phyloP scores from a whole-genome alignment of 75 land plant species.

The Pseudotsuga menziesii region DNA sequence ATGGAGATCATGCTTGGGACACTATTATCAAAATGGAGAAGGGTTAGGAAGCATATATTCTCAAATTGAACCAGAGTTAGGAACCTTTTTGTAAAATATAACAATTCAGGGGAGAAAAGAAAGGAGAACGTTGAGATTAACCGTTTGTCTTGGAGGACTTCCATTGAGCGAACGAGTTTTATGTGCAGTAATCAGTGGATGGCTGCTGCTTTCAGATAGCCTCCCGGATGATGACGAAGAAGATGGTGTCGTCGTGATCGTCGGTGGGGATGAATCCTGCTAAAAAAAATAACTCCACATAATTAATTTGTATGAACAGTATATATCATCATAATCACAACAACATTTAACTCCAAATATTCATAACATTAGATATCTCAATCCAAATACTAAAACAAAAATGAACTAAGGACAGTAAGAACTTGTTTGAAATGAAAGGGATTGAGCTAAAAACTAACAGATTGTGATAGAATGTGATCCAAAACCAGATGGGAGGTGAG shows the following conservation, averaged over 20 bases:
- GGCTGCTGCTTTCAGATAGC: constrained; percentile 83
- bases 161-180: constrained; percentile 30
- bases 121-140: too few species aligned
- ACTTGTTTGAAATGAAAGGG: not conserved
- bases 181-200: constrained; percentile 35
- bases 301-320: not conserved
- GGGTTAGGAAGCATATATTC: too few species aligned
- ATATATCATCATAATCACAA: not conserved
- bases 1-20: too few species aligned
- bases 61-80: too few species aligned
- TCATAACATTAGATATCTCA: not conserved
- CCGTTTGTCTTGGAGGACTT: constrained; percentile 40
- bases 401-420: not conserved
- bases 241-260: not conserved
- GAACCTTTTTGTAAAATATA: too few species aligned
- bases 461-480: constrained; percentile 82
- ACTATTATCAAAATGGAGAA: too few species aligned
- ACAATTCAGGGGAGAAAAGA: too few species aligned
- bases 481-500: constrained; percentile 84
- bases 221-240: constrained; percentile 73
- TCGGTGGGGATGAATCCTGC: not conserved
- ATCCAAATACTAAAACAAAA: not conserved
- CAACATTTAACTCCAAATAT: not conserved
- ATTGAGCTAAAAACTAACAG: constrained; percentile 47
- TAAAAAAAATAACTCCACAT: not conserved